Conservation (phyloP, 1,284 basidiomycete species). For the Ceratobasidium sp. region DNA sequence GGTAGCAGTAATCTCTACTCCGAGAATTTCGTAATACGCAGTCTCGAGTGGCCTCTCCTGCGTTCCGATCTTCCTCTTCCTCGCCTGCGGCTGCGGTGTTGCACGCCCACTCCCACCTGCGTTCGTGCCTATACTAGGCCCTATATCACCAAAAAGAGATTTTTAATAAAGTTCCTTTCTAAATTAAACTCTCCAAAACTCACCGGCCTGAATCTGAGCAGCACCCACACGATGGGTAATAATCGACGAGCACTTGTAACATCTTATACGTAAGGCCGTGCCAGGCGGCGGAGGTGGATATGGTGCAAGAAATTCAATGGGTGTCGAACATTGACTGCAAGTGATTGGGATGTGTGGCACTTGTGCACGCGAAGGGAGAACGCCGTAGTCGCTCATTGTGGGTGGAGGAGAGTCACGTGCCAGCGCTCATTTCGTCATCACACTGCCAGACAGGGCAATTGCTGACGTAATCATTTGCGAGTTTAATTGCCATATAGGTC, state of each 20-base stretch:
- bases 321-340: constrained; percentile 72
- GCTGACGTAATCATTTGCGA: too few relatives aligned
- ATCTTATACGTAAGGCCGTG: constrained; percentile 76
- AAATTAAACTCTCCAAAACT: background rate
- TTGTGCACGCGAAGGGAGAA: constrained; percentile 71
- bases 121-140: constrained; percentile 54
- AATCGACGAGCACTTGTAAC: constrained; percentile 72
- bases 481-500: too few relatives aligned
- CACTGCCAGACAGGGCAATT: background rate
- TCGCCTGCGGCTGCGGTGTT: constrained; percentile 54
- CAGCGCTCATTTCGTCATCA: background rate
- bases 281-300: constrained; percentile 66
- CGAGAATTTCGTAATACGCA: constrained; percentile 70
- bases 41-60: constrained; percentile 83
- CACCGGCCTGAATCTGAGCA: constrained; percentile 30
- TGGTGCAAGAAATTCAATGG: constrained; percentile 82
- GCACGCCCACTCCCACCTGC: constrained; percentile 43
- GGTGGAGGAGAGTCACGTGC: constrained; percentile 1
- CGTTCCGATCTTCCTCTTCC: constrained; percentile 81
- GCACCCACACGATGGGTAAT: constrained; percentile 68
- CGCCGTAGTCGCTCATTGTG: constrained; percentile 46
- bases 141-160: constrained; percentile 48
- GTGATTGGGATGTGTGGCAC: constrained; percentile 73
- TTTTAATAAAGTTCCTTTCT: background rate
- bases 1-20: constrained; percentile 79